phyloP scores from a whole-genome alignment of 805 yeast genomes.

The Crinitomyces ghanaensis region DNA sequence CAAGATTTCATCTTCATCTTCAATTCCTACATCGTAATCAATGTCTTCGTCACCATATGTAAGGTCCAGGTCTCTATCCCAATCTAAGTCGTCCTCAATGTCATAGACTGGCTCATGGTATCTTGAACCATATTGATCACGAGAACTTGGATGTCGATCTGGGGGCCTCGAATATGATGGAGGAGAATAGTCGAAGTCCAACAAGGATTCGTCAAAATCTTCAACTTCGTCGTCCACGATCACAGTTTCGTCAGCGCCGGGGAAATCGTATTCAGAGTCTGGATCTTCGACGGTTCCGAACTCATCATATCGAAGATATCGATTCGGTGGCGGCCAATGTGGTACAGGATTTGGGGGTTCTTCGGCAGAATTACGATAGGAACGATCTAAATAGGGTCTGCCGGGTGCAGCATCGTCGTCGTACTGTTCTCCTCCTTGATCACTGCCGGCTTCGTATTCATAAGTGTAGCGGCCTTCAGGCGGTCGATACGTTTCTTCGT shows the following conservation, averaged over 20 bases:
- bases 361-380: no score
- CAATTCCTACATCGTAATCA: constrained; percentile 1
- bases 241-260: constrained; percentile 2
- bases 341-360: no score
- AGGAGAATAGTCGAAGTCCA: no score
- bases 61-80: background rate
- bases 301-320: constrained; percentile 6
- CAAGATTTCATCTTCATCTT: constrained; percentile 2
- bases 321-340: background rate
- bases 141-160: no score
- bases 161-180: no score
- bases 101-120: background rate
- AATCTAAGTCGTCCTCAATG: background rate
- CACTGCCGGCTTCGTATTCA: no score
- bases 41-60: background rate
- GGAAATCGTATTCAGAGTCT: constrained; percentile 1
- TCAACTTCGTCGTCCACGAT: constrained; percentile 1
- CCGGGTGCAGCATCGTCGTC: no score
- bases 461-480: no score
- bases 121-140: background rate
- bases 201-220: background rate
- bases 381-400: no score
- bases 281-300: constrained; percentile 7
- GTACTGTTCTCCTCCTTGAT: no score
- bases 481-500: no score